phyloP scores from a whole-genome alignment of 352 stramenopile species.

The Plasmopara muralis region DNA sequence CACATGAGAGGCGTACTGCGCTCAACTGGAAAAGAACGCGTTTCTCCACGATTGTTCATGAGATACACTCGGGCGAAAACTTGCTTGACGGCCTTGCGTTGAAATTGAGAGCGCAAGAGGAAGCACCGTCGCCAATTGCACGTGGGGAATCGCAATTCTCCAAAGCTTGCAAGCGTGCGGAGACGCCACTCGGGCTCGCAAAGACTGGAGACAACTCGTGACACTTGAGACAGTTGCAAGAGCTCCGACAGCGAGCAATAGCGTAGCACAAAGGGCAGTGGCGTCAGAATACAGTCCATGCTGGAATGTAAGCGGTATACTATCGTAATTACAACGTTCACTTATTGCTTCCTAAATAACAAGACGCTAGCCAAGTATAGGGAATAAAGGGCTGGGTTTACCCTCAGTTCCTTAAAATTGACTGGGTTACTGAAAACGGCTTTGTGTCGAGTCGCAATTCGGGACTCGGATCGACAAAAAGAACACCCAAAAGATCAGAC shows the following conservation, averaged over 20 bases:
- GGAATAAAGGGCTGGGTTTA: no score
- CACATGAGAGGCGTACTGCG: constrained; percentile 63
- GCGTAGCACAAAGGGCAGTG: constrained; percentile 46
- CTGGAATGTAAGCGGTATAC: no score
- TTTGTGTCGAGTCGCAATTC: no score
- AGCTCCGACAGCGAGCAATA: constrained; percentile 46
- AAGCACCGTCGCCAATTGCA: constrained; percentile 55
- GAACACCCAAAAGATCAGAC: no score
- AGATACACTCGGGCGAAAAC: constrained; percentile 72
- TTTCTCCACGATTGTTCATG: constrained; percentile 76
- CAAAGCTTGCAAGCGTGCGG: constrained; percentile 45
- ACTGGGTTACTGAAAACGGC: no score
- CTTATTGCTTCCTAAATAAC: no score
- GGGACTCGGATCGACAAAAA: no score
- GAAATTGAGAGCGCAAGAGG: constrained; percentile 56
- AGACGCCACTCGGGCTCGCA: constrained; percentile 65
- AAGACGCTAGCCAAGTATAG: no score
- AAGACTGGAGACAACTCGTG: constrained; percentile 27
- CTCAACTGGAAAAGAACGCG: constrained; percentile 52
- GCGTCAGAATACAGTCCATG: constrained; percentile 11
- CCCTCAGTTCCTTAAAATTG: no score
- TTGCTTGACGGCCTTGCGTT: constrained; percentile 43
- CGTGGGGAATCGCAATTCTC: constrained; percentile 45
- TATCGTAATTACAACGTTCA: no score
- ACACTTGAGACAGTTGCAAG: constrained; percentile 37